Base-by-base conservation (phyloP, 2,329 filamentous ascomycete genomes). In the Fusarium nelsonii region DNA sequence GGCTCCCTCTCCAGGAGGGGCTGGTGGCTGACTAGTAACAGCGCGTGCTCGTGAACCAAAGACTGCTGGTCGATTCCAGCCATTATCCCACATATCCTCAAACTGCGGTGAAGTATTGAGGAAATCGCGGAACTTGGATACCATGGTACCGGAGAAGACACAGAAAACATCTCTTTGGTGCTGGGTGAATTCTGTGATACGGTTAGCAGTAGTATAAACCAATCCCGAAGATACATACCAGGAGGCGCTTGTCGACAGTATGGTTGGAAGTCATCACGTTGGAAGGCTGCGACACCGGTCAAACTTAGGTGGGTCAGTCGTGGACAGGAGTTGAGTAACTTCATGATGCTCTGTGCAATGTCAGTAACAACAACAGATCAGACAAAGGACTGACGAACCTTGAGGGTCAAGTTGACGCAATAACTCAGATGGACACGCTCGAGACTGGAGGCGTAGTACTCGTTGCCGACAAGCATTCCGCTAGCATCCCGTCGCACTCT, bases 341-440 rank as follows among this genome's bases (percentile, higher is more conserved):
- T 88, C 75, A 97, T 90, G 69, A 99, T 97, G 74, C 95, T 95
- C 94, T 97, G 73, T 11, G 14, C 6, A 26, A 39, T 23, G 64
- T 77, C 37, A 77, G 73, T 57, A 20, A 39, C 33, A 10, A 12
- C 9, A 4, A 39, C 15, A n/a, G 7, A 6, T 9, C 12, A 16
- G 20, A 41, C 9, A 8, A 16, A 18, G 26, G 10, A 12, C 32
- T 12, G 23, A 82, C 89, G 79, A 85, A 96, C 94, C 79, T 88
- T 87, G 51, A 97, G 84, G 2, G 92, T 96, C 53, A 99, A 81
- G 69, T 92, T 91, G 40, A 92, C 89, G 80, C 96, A 99, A 78
- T 99, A 98, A 79, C 94, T 97, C 39, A 99, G 85, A 83, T 99
- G 96, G 11, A 99, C 96, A 72, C 96, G 88, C 82, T 99, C 96